Conservation (phyloP, 345 rosid genomes). For the Hibiscus tridactylites region DNA sequence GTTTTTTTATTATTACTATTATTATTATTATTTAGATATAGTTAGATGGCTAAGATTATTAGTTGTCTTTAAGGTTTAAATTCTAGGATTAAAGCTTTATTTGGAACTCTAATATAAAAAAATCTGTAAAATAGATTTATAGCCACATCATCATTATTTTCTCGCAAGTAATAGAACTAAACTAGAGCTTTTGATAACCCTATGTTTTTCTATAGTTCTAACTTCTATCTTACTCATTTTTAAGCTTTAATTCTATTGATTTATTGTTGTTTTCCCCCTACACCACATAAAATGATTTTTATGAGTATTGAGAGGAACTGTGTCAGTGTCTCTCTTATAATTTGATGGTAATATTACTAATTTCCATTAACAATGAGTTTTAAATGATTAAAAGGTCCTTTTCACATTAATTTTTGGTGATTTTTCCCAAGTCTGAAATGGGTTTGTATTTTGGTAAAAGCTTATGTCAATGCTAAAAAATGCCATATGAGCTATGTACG, state of each 20-base stretch:
- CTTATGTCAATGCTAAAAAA: background rate
- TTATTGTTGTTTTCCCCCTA: no score
- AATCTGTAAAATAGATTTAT: background rate
- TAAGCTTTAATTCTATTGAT: no score
- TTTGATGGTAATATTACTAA: no score
- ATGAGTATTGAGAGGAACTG: no score
- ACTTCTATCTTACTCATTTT: no score
- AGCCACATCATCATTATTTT: background rate
- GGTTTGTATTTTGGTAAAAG: background rate
- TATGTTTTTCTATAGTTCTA: background rate
- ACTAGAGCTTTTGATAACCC: background rate
- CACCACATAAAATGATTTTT: no score
- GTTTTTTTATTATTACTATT: background rate
- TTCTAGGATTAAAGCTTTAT: background rate
- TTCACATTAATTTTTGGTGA: no score
- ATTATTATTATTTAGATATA: background rate
- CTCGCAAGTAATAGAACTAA: background rate
- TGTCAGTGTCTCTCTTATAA: no score
- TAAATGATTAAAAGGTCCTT: no score
- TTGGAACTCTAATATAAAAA: no score
- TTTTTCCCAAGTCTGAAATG: background rate
- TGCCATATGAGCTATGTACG: background rate
- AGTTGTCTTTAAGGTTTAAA: background rate
- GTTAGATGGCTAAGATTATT: background rate
- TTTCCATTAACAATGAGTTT: no score